Evolutionary conservation across 2,329 filamentous ascomycete genomes (phyloP).

Genomic region (Sporothrix variecibatus): DNA sequence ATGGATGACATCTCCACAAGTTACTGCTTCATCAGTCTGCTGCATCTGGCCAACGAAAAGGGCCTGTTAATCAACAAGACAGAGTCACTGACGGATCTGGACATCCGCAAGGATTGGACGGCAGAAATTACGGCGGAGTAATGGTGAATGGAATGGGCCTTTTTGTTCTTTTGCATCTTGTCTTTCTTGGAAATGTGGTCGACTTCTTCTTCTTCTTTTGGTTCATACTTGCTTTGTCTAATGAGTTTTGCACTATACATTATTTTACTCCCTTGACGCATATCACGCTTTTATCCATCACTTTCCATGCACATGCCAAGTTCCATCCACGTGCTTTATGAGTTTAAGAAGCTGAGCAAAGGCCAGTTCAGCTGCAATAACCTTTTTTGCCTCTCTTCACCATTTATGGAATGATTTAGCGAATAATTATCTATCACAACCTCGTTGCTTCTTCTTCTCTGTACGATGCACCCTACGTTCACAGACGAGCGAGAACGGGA

Average conservation of each 20-base stretch:
- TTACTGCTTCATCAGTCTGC: conserved; percentile 87
- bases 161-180: conserved; percentile 9
- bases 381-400: neutral
- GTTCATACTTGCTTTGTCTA: conserved; percentile 9
- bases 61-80: conserved; percentile 74
- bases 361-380: neutral
- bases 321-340: neutral
- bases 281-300: neutral
- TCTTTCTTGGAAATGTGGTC: conserved; percentile 14
- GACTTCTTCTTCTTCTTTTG: conserved; percentile 14
- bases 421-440: neutral
- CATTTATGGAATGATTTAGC: neutral
- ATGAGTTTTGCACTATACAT: conserved; percentile 13
- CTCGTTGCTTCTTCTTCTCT: neutral
- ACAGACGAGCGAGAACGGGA: neutral
- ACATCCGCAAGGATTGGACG: conserved; percentile 63
- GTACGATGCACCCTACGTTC: neutral
- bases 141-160: conserved; percentile 24
- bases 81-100: conserved; percentile 58
- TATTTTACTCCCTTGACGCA: neutral
- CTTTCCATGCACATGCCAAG: neutral
- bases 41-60: conserved; percentile 92
- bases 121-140: conserved; percentile 56
- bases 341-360: neutral
- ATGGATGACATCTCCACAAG: conserved; percentile 96